Conservation (phyloP, 208 protist genomes). For the Leishmania tropica region DNA sequence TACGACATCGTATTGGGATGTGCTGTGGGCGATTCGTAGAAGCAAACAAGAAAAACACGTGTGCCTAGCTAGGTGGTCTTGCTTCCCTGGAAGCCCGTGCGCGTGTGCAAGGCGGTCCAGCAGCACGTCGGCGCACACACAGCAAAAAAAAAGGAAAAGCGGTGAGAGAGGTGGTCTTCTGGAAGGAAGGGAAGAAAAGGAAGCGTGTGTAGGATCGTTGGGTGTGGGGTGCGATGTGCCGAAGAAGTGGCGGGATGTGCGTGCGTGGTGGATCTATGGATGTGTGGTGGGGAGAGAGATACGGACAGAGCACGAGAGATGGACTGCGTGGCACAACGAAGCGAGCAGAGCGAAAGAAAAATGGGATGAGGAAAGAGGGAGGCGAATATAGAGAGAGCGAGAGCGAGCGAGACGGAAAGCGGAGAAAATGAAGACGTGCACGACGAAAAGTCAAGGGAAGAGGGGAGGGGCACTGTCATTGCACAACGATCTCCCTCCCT, state of each 20-base stretch:
- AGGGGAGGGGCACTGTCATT: neutral
- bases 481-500: neutral
- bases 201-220: neutral
- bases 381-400: neutral
- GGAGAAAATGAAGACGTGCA: neutral
- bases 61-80: neutral
- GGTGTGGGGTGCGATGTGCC: no score
- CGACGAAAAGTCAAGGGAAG: neutral
- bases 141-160: no score
- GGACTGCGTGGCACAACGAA: neutral
- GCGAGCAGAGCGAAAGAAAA: neutral
- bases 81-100: neutral
- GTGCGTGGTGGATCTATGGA: neutral
- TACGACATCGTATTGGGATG: conserved; percentile 62
- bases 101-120: neutral
- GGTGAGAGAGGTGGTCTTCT: neutral
- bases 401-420: neutral
- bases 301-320: neutral
- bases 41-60: neutral
- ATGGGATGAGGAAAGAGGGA: neutral
- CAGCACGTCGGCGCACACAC: neutral
- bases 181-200: neutral
- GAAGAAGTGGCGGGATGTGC: neutral
- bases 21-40: neutral
- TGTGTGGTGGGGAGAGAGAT: neutral